These are phyloP conservation scores for Asparagopsis taxiformis DNA, from an alignment of 31 red algal genomes.

Conservation along the genomic window DNA sequence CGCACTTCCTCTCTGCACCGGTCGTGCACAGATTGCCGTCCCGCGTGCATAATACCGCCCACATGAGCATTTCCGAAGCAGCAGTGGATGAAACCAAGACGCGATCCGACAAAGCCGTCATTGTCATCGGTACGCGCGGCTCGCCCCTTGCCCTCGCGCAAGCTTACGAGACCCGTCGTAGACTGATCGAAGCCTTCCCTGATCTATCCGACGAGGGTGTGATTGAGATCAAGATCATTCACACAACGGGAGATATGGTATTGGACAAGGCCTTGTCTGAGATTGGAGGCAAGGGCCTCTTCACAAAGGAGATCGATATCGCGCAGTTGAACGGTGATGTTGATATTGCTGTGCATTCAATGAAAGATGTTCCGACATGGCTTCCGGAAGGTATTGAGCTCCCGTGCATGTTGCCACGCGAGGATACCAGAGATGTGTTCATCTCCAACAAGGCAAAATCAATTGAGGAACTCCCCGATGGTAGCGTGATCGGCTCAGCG, in stretches of 20 bases:
- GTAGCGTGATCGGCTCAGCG: conserved; percentile 91
- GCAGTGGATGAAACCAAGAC: conserved; percentile 28
- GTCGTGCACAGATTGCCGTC: too few species aligned
- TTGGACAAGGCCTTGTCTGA: conserved; percentile 97
- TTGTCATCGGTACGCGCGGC: conserved; percentile 96
- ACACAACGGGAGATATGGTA: conserved; percentile 97
- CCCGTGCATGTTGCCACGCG: conserved; percentile 87
- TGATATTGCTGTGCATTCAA: conserved; percentile 99
- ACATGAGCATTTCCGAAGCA: conserved; percentile 55
- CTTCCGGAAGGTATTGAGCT: conserved; percentile 87
- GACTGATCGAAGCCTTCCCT: conserved; percentile 78
- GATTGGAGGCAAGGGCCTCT: conserved; percentile 99
- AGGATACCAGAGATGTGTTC: conserved; percentile 98
- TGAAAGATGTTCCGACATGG: conserved; percentile 99
- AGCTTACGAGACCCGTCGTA: conserved; percentile 81
- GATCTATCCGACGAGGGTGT: conserved; percentile 68
- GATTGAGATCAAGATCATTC: conserved; percentile 90
- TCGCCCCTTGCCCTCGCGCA: conserved; percentile 96
- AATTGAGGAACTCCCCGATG: conserved; percentile 87
- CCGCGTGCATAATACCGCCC: neutral
- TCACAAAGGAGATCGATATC: conserved; percentile 99
- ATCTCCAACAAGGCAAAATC: conserved; percentile 79
- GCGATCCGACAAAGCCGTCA: conserved; percentile 49
- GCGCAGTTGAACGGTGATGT: conserved; percentile 89
- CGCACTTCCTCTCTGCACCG: too few species aligned